Conservation (phyloP, 352 stramenopile genomes). For the Hyaloperonospora brassicae region DNA sequence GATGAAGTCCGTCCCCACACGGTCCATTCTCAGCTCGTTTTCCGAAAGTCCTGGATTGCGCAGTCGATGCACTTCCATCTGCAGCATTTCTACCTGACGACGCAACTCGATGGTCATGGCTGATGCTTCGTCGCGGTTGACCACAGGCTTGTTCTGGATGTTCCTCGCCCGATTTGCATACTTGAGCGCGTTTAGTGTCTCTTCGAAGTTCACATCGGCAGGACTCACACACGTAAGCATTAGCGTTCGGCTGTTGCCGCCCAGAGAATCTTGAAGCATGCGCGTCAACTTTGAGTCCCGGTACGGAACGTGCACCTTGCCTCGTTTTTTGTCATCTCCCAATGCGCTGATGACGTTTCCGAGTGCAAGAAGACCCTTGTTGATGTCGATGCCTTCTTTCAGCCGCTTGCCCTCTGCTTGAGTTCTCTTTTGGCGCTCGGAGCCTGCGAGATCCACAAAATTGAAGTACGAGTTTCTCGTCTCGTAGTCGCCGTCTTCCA, state of each 20-base stretch:
- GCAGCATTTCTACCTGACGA: constrained; percentile 70
- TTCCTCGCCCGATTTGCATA: constrained; percentile 89
- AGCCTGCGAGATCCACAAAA: constrained; percentile 89
- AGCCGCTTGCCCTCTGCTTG: constrained; percentile 87
- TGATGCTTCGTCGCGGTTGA: constrained; percentile 78
- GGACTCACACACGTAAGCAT: constrained; percentile 91
- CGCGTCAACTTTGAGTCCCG: constrained; percentile 92
- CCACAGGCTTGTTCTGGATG: constrained; percentile 85
- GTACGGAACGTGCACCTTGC: constrained; percentile 90
- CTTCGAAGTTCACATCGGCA: constrained; percentile 85
- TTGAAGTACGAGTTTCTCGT: constrained; percentile 85
- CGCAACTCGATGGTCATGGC: constrained; percentile 64
- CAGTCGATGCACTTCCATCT: constrained; percentile 75
- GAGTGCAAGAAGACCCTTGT: constrained; percentile 95
- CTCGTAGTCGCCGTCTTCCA: constrained; percentile 58
- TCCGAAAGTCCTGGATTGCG: constrained; percentile 75
- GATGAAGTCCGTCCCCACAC: constrained; percentile 52
- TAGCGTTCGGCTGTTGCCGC: constrained; percentile 87
- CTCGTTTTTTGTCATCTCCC: constrained; percentile 85
- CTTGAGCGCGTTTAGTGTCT: constrained; percentile 89
- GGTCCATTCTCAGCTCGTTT: constrained; percentile 62
- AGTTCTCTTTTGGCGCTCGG: constrained; percentile 93
- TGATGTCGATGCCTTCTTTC: constrained; percentile 97
- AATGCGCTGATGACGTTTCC: constrained; percentile 97
- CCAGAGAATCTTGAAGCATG: constrained; percentile 89